phyloP scores from a whole-genome alignment of 2,329 filamentous ascomycete species.

The Aspergillus persii region DNA sequence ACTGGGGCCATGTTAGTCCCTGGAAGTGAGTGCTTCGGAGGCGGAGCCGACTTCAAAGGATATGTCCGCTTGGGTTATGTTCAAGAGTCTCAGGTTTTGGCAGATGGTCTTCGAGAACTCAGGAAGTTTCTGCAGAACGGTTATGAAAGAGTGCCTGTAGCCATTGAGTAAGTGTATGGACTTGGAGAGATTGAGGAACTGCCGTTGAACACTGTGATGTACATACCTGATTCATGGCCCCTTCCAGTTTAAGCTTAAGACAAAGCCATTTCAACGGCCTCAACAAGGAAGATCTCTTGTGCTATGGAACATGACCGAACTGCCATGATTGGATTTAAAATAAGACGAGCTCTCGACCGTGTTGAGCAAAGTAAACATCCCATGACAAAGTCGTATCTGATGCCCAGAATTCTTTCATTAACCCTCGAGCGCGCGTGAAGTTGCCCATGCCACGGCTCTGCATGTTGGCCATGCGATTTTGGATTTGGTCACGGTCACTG shows the following conservation, averaged over 20 bases:
- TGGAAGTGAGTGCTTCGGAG: constrained; percentile 69
- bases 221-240: too few relatives aligned
- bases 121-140: constrained; percentile 53
- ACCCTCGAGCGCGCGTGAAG: constrained; percentile 23
- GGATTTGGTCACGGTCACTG: constrained; percentile 17
- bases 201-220: too few relatives aligned
- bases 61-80: constrained; percentile 75
- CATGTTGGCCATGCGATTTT: constrained; percentile 28
- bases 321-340: constrained; percentile 12
- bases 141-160: constrained; percentile 46
- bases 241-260: too few relatives aligned
- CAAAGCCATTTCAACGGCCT: neutral
- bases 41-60: constrained; percentile 62
- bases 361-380: constrained; percentile 21
- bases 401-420: constrained; percentile 22
- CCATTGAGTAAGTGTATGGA: neutral
- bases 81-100: constrained; percentile 64
- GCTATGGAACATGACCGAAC: too few relatives aligned
- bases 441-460: constrained; percentile 29
- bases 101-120: constrained; percentile 59
- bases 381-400: constrained; percentile 17
- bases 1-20: constrained; percentile 71
- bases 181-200: neutral
- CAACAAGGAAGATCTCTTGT: too few relatives aligned
- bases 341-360: constrained; percentile 23